Evolutionary conservation across 2,329 filamentous ascomycete species (phyloP), one percentile per base, ranked within the genome.

Genomic region (Cryphonectria parasitica): DNA sequence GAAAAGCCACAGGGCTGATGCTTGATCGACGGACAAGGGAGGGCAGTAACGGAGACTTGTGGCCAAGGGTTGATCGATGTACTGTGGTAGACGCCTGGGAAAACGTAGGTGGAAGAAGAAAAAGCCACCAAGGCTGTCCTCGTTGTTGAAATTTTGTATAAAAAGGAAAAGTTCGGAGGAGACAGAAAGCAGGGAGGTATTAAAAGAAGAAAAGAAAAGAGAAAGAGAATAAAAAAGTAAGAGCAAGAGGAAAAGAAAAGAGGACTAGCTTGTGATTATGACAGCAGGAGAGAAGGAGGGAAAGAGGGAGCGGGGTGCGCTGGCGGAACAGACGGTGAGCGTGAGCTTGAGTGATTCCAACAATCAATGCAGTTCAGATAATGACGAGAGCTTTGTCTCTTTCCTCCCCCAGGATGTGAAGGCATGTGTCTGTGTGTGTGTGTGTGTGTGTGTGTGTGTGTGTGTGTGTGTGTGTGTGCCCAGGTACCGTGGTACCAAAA

Each of bases 1-100:
- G 28, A 49, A 25, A 64, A 43, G 34, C 56, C 68, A 56, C 68
- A 69, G 68, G 68, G 68, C 68, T 66, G 64, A 69, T 69, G 68
- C 68, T 66, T 66, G 68, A 25, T 52, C 31, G 41, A 52, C n/a
- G 39, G 45, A 64, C 19, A 31, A 64, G 25, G 34, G 45, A 41
- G 11, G 19, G 31, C 39, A 10, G 49, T 45, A 11, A 58, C n/a
- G 41, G 54, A 28, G 28, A 56, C 22, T 17, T 19, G 22, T 34
- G n/a, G n/a, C 31, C 36, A 62, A 34, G 28, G 31, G 0, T 19
- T 19, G 36, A 39, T 39, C 36, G 36, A 13, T 39, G 36, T 39
- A 34, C 34, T 6, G 34, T 34, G 34, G 34, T 34, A 39, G 8
- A 39, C 36, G 8, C 10, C 36, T 11, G 36, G 36, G 36, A 39